These are phyloP conservation scores for Gaeumannomyces sp. DNA, from an alignment of 2,329 filamentous ascomycete species.

Conservation along the genomic window DNA sequence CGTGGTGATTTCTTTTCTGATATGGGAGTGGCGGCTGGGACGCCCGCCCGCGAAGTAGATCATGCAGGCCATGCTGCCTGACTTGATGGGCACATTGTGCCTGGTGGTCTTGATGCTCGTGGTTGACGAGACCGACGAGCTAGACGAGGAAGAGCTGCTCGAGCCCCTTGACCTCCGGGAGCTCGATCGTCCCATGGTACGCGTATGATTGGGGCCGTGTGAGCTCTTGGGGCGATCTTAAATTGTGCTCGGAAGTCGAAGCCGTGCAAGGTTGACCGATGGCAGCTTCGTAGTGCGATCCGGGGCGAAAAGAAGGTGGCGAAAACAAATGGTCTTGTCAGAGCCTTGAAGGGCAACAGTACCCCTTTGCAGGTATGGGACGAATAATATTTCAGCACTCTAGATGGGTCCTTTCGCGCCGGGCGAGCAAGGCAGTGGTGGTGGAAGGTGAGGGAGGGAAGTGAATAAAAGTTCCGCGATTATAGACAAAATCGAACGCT, in stretches of 20 bases:
- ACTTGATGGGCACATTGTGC: constrained; percentile 10
- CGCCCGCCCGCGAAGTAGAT: constrained; percentile 16
- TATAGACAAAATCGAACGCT: neutral
- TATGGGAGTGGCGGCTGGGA: constrained; percentile 14
- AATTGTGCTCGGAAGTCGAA: neutral
- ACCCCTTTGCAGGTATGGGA: neutral
- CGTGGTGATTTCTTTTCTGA: constrained; percentile 13
- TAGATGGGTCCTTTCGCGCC: neutral
- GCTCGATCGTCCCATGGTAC: constrained; percentile 2
- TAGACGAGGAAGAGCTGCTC: constrained; percentile 7
- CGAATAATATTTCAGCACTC: neutral
- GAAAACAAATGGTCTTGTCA: neutral
- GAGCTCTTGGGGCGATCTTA: neutral
- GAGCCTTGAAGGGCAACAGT: neutral
- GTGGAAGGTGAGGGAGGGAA: neutral
- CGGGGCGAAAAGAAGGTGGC: neutral
- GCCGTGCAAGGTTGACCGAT: neutral
- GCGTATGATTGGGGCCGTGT: neutral
- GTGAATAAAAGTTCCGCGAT: neutral
- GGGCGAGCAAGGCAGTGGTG: neutral
- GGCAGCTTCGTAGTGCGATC: neutral
- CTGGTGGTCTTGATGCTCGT: constrained; percentile 7
- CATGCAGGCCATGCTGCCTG: constrained; percentile 10
- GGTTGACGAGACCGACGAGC: constrained; percentile 9
- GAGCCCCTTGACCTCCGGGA: constrained; percentile 4